These are phyloP conservation scores for Boletus mariae DNA, from an alignment of 1,284 basidiomycete genomes.

Conservation along the genomic window DNA sequence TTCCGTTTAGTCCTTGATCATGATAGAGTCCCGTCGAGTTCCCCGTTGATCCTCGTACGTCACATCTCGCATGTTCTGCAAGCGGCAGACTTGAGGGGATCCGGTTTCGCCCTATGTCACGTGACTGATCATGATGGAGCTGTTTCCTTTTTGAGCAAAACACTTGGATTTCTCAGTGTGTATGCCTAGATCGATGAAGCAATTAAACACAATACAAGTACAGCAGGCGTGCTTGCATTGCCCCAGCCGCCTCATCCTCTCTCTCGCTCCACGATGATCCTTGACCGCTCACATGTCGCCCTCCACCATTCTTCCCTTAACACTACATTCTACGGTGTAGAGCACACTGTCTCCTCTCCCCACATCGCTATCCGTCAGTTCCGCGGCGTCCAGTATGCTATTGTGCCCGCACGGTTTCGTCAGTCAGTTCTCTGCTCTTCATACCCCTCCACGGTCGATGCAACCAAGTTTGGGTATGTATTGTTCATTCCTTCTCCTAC, in stretches of 20 bases:
- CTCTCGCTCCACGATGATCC: conserved; percentile 23
- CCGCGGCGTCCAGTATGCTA: conserved; percentile 71
- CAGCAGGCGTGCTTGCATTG: conserved; percentile 1
- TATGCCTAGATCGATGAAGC: conserved; percentile 21
- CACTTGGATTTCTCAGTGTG: conserved; percentile 21
- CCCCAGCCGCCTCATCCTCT: not conserved
- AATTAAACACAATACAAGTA: conserved; percentile 16
- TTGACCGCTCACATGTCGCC: conserved; percentile 20
- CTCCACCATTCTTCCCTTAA: conserved; percentile 52
- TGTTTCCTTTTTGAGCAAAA: conserved; percentile 22
- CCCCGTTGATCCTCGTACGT: conserved; percentile 17
- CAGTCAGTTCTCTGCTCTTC: conserved; percentile 58
- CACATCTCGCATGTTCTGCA: not conserved
- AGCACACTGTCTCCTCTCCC: conserved; percentile 55
- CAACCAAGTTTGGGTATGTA: conserved; percentile 59
- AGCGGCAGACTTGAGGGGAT: not conserved
- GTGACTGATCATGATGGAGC: conserved; percentile 18
- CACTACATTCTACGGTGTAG: conserved; percentile 61
- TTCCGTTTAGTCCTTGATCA: not conserved
- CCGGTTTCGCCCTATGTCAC: conserved; percentile 24
- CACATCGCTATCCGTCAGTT: conserved; percentile 63
- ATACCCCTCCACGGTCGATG: conserved; percentile 56
- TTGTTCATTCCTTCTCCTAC: not conserved
- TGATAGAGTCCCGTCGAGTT: conserved; percentile 5
- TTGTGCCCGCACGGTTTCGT: conserved; percentile 68